phyloP scores from a whole-genome alignment of 345 rosid species.

The Durio zibethinus region DNA sequence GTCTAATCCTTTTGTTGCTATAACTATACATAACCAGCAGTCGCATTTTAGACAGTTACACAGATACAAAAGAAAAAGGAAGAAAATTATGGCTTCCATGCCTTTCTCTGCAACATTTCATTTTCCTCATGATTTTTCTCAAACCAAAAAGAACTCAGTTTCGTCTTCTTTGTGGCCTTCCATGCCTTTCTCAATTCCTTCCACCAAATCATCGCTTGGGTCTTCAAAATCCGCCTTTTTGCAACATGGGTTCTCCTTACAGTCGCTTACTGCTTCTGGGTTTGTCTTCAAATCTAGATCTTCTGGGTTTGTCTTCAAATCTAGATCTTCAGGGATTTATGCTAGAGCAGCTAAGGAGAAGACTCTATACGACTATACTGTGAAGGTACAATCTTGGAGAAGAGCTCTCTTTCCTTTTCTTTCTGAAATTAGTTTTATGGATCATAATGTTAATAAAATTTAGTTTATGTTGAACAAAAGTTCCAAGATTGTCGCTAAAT shows the following conservation, averaged over 20 bases:
- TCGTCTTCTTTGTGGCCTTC: conserved; percentile 27
- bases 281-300: conserved; percentile 35
- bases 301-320: conserved; percentile 38
- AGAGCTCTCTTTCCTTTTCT: not conserved
- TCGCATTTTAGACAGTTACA: not conserved
- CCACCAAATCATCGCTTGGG: conserved; percentile 44
- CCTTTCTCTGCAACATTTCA: conserved; percentile 39
- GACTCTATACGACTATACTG: conserved; percentile 66
- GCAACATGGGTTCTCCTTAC: conserved; percentile 44
- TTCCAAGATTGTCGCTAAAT: not conserved
- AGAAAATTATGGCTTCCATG: conserved; percentile 35
- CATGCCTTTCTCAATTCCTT: conserved; percentile 30
- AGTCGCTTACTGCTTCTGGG: conserved; percentile 31
- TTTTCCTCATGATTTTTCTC: conserved; percentile 27
- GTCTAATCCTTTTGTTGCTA: not conserved
- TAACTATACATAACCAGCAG: not conserved
- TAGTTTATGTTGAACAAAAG: conserved; percentile 14
- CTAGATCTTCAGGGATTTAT: conserved; percentile 38
- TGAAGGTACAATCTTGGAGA: conserved; percentile 48
- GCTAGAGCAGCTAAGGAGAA: conserved; percentile 78
- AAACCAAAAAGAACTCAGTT: conserved; percentile 17
- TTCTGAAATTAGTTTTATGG: not conserved
- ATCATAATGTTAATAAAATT: not conserved
- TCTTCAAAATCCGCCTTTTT: conserved; percentile 46
- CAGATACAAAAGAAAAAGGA: not conserved